phyloP scores from a whole-genome alignment of 2,329 filamentous ascomycete species.

The Exophiala bonariae region DNA sequence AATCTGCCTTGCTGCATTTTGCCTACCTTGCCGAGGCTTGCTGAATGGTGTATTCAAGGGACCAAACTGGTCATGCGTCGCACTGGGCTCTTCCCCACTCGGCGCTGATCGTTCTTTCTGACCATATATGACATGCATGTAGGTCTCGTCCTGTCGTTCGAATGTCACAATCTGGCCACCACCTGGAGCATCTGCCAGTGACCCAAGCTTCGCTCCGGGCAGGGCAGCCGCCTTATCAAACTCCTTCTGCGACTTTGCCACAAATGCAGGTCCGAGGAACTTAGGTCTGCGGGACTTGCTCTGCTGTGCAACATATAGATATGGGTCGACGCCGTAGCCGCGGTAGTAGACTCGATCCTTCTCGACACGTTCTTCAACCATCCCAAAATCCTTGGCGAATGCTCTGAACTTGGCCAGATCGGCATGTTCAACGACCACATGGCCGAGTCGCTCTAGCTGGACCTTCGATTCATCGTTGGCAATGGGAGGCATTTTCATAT shows the following conservation, averaged over 20 bases:
- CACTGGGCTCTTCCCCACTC: not conserved
- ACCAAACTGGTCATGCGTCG: constrained; percentile 33
- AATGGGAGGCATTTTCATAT: constrained; percentile 22
- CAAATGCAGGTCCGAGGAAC: constrained; percentile 60
- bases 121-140: constrained; percentile 35
- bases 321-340: constrained; percentile 62
- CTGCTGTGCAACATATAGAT: constrained; percentile 59
- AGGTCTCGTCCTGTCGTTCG: constrained; percentile 25
- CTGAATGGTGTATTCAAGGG: constrained; percentile 40
- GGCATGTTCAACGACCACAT: constrained; percentile 34
- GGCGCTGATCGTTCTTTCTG: constrained; percentile 14
- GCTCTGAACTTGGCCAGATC: constrained; percentile 27
- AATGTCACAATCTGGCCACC: constrained; percentile 22
- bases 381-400: constrained; percentile 36
- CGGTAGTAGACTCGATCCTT: constrained; percentile 57
- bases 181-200: constrained; percentile 34
- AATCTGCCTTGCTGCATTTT: constrained; percentile 18
- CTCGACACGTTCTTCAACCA: constrained; percentile 25
- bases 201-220: constrained; percentile 55
- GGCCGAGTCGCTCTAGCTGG: constrained; percentile 28
- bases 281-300: constrained; percentile 46
- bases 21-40: constrained; percentile 24
- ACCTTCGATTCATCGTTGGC: constrained; percentile 25
- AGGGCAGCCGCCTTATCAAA: constrained; percentile 51
- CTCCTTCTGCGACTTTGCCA: constrained; percentile 58